Evolutionary conservation across 768 basidiomycete genomes (phyloP).

Genomic region (Rubroboletus satanas): DNA sequence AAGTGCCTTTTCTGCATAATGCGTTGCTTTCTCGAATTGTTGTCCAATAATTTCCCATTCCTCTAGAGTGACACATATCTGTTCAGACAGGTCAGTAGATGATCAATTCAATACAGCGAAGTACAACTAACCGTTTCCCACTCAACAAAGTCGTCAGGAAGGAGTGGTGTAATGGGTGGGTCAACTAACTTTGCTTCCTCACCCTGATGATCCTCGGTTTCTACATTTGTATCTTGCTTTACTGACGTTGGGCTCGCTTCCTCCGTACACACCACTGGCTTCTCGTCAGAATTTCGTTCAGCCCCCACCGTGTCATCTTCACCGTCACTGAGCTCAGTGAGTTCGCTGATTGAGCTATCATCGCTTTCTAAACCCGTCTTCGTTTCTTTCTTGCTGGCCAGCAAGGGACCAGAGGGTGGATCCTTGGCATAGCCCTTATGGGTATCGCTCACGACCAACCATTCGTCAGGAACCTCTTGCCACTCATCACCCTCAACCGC

Average conservation of each 20-base stretch:
- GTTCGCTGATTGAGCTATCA: conserved; percentile 60
- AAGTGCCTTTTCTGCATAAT: conserved; percentile 78
- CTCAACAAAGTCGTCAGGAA: conserved; percentile 63
- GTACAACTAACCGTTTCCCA: conserved; percentile 79
- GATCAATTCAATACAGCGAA: not conserved
- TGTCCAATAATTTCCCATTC: conserved; percentile 85
- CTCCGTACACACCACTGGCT: not conserved
- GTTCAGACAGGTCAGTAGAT: conserved; percentile 1
- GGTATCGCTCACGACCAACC: conserved; percentile 38
- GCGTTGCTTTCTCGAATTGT: conserved; percentile 68
- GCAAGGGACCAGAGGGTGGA: conserved; percentile 3
- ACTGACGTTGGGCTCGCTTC: not conserved
- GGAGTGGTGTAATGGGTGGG: conserved; percentile 9
- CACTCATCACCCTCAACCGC: conserved; percentile 58
- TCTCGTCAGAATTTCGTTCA: conserved; percentile 1
- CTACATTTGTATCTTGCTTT: not conserved
- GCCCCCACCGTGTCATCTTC: conserved; percentile 28
- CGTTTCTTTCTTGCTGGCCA: conserved; percentile 7
- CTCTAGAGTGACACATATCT: conserved; percentile 79
- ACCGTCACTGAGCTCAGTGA: conserved; percentile 67
- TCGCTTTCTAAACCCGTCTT: conserved; percentile 64
- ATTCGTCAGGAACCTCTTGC: conserved; percentile 78
- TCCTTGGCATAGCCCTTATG: conserved; percentile 15
- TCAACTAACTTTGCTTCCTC: not conserved
- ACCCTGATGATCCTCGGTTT: conserved; percentile 4